Evolutionary conservation across 2,329 filamentous ascomycete genomes (phyloP), one percentile per base, ranked within the genome.

Genomic region (Aspergillus pseudotamarii): DNA sequence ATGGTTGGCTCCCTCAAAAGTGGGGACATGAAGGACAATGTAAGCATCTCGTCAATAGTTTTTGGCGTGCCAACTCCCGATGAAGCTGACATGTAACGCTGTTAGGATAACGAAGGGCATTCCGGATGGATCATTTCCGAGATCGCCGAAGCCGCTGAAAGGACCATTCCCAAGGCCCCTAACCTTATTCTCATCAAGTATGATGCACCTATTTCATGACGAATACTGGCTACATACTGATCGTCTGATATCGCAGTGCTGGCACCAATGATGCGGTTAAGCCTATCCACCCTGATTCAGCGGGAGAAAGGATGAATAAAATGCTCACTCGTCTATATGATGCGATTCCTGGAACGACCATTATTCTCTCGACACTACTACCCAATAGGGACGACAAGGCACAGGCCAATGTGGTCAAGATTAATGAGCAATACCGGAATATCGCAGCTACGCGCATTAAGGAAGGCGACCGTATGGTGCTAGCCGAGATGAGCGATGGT

Each of bases 281-380:
- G 48, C 55, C 75, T 12, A 34, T 71, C 28, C 30, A 32, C 6
- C 30, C 30, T 32, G 3, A 45, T 12, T 64, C 62, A 6, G 65
- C 69, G 1, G 72, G 70, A n/a, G 61, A 68, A 2, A 65, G 73
- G 9, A 73, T 76, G 70, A 60, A 69, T 23, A 43, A 38, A 3
- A 62, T 78, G 2, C 60, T 78, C 3, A 68, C 69, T 9, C 63
- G 68, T 4, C 57, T 77, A 2, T 73, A 67, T n/a, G 58, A 64
- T 4, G 46, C 60, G 1, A 65, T 72, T 21, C 66, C 69, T 2
- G 66, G 65, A 34, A 73, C 73, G 0, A 72, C 69, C 2, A 68
- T 78, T 23, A 71, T 78, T 14, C 57, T 78, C 3, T 78, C 75
- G 5, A 78, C 75, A 0, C 64, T 78, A 4, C 66, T 77, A 1